These are phyloP conservation scores for Penicillium griseofulvum DNA, from an alignment of 2,329 filamentous ascomycete species.

Conservation along the genomic window DNA sequence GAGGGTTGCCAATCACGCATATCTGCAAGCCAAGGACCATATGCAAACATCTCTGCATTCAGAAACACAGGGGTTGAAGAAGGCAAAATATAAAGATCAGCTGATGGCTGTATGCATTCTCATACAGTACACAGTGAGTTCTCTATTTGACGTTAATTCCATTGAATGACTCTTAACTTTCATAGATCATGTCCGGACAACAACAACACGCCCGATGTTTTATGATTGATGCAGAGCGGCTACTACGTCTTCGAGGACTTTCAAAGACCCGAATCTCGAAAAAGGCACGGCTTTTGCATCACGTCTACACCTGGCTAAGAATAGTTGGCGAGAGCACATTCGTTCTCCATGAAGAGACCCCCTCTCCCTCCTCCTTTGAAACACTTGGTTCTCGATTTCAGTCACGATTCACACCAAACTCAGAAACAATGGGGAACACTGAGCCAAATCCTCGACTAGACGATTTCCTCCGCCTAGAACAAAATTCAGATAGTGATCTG, in stretches of 20 bases:
- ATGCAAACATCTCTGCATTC: conserved; percentile 32
- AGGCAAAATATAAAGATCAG: conserved; percentile 42
- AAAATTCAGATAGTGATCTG: conserved; percentile 37
- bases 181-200: conserved; percentile 28
- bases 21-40: conserved; percentile 31
- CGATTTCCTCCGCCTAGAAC: conserved; percentile 41
- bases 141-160: background rate
- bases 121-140: conserved; percentile 33
- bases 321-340: conserved; percentile 39
- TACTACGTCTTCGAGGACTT: conserved; percentile 38
- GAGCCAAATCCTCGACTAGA: conserved; percentile 35
- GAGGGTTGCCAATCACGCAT: conserved; percentile 23
- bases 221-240: conserved; percentile 39
- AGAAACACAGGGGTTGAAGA: conserved; percentile 29
- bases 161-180: conserved; percentile 6
- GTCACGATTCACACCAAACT: conserved; percentile 1
- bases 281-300: conserved; percentile 40
- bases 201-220: conserved; percentile 36
- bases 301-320: conserved; percentile 40
- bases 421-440: background rate
- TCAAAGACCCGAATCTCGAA: conserved; percentile 37
- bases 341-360: conserved; percentile 30
- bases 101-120: conserved; percentile 37
- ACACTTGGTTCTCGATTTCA: conserved; percentile 14
- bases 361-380: conserved; percentile 22